Base-by-base conservation (phyloP, 495 filamentous ascomycete genomes). In the Hypoxylon lenormandii region DNA sequence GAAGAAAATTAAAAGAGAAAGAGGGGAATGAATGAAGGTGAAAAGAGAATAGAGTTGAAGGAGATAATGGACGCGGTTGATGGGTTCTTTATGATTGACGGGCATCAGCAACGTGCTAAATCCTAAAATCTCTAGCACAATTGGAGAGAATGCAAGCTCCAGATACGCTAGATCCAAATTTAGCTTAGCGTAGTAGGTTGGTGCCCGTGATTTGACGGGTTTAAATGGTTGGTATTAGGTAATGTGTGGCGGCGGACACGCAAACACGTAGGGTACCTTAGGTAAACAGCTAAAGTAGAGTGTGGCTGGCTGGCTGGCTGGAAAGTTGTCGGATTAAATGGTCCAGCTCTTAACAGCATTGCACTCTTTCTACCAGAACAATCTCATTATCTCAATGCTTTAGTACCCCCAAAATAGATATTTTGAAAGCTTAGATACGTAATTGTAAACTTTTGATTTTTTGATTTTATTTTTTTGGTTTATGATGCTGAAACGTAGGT, bases 11-110 rank as follows among this genome's bases (percentile, higher is more conserved):
- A 40, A 54, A 38, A 26, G 50, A 48, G 58, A 49, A 21, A 61
- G 26, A 19, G 37, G 13, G 30, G 15, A 15, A 55, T 26, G 18
- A 22, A 4, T 4, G 30, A 23, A 43, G 38, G 52, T 59, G 52
- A 69, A 46, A 56, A 42, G 51, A 18, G 30, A 33, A 33, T 33
- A 33, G 6, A 33, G 10, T 3, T 11, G 30, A 33, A 7, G 30
- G 6, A 1, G 30, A 33, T 33, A 59, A 47, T 60, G 37, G 54
- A 56, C 12, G 42, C 36, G 38, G 58, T 48, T 48, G 47, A 60
- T 42, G 54, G 46, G 43, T 65, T 70, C 67, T 70, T 70, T 70
- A 70, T 56, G 67, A 60, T 56, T 16, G 33, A 64, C 16, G 28
- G 28, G 60, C 38, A 53, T 23, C 47, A 56, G 49, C 65, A 63